Evolutionary conservation across 306 rosid genomes (phyloP), one percentile per base, ranked within the genome.

Genomic region (Dryas drummondii): DNA sequence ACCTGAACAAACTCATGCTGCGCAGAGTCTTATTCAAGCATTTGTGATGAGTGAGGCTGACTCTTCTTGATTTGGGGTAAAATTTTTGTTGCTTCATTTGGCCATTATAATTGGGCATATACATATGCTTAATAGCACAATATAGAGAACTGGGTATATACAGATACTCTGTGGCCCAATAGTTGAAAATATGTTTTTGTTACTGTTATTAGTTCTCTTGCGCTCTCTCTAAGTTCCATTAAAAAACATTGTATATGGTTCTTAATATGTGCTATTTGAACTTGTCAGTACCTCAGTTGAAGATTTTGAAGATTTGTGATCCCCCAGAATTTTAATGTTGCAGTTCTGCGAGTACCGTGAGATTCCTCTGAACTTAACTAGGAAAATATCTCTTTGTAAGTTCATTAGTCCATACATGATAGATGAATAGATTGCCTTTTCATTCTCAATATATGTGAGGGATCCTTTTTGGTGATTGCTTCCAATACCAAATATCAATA

Each of bases 21-120:
- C 99, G 8, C 99, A 96, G 65, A 92, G 98, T 88, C 96, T 92
- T 76, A 92, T 96, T 79, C 99, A 96, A 84, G 99, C 99, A 55
- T 96, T 96, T 84, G 99, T 96, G 70, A 86, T 92, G 84, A 84
- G 92, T 44, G 99, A 92, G 91, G 76, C 80, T 10, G 93, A 96
- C 81, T 87, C 91, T 70, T 68, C 88, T 65, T 96, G 86, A 90
- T 81, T 42, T 68, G 61, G 72, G 93, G 91, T 87, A 80, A 80
- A 48, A 67, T 63, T 80, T 66, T 22, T 76, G 64, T 16, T 7
- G 80, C 68, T 69, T 77, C 7, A 40, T 75, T 71, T 74, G 42
- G 71, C 67, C 66, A 53, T 75, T 68, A 53, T 32, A 44, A 49
- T 65, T 13, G 62, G 55, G 70, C 65, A 12, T 9, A 4, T 53